Percentiles rank a stretch among this genome's conserved stretches.
These are phyloP conservation scores for Lomentospora prolificans DNA, from an alignment of 2,329 filamentous ascomycete genomes.

Conservation along the genomic window DNA sequence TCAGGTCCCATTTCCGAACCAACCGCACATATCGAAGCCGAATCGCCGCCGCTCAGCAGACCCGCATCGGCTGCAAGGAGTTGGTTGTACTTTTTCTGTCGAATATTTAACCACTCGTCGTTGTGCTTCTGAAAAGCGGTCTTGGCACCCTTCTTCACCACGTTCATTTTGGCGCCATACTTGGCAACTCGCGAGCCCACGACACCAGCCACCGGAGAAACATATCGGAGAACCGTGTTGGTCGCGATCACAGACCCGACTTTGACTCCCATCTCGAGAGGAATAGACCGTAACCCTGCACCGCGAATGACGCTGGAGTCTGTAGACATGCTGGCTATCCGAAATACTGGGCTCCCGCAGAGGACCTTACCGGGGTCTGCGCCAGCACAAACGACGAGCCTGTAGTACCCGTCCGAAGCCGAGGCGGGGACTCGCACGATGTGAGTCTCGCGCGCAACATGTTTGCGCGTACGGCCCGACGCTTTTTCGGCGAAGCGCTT, in stretches of 20 bases:
- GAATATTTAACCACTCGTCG: constrained; percentile 22
- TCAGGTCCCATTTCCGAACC: constrained; percentile 31
- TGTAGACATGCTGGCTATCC: constrained; percentile 55
- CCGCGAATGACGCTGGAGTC: constrained; percentile 53
- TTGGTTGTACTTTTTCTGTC: constrained; percentile 14
- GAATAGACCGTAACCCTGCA: constrained; percentile 54
- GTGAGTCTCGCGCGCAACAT: constrained; percentile 51
- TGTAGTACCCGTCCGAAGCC: constrained; percentile 58
- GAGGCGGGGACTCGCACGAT: constrained; percentile 54
- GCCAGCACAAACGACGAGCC: constrained; percentile 51
- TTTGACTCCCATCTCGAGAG: constrained; percentile 54
- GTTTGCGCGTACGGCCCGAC: constrained; percentile 31
- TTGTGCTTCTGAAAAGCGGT: constrained; percentile 23
- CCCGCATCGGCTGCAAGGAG: background rate
- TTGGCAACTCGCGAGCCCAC: background rate
- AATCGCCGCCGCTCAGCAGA: background rate
- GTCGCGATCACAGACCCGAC: constrained; percentile 40
- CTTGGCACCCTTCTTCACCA: constrained; percentile 28
- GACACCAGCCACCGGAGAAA: constrained; percentile 15
- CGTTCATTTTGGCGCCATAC: background rate
- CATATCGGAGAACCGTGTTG: constrained; percentile 32
- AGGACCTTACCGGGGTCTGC: constrained; percentile 34
- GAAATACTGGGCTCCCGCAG: constrained; percentile 57
- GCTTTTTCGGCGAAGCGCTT: constrained; percentile 51
- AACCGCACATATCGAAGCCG: constrained; percentile 6